phyloP scores from a whole-genome alignment of 192 early-diverging fungal species.

The Umbelopsis sp. region DNA sequence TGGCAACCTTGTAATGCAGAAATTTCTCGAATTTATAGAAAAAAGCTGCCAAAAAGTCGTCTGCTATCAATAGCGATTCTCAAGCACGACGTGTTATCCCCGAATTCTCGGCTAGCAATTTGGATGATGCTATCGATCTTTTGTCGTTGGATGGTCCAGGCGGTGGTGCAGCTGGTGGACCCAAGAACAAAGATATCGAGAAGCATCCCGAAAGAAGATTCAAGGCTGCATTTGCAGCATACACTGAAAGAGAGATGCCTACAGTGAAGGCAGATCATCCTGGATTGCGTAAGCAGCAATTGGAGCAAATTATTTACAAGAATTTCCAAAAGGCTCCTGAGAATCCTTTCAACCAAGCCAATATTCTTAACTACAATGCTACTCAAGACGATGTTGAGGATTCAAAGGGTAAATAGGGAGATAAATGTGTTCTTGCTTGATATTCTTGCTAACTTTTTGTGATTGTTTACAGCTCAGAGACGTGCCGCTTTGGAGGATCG shows the following conservation, averaged over 20 bases:
- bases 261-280: slow-evolving; percentile 70
- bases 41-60: slow-evolving; percentile 58
- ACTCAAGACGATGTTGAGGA: slow-evolving; percentile 49
- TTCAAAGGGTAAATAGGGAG: neutral
- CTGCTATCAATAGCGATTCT: slow-evolving; percentile 46
- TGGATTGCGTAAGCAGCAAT: slow-evolving; percentile 70
- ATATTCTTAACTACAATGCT: slow-evolving; percentile 69
- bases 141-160: slow-evolving; percentile 45
- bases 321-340: slow-evolving; percentile 72
- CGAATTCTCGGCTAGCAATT: slow-evolving; percentile 74
- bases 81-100: slow-evolving; percentile 56
- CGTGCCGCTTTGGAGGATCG: neutral
- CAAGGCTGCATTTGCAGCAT: slow-evolving; percentile 67
- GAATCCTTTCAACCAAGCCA: slow-evolving; percentile 74
- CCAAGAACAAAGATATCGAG: slow-evolving; percentile 57
- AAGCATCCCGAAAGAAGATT: slow-evolving; percentile 84
- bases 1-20: neutral
- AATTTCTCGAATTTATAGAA: slow-evolving; percentile 39
- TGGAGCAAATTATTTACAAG: slow-evolving; percentile 79
- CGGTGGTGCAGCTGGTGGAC: slow-evolving; percentile 18
- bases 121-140: slow-evolving; percentile 87
- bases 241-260: slow-evolving; percentile 48
- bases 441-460: neutral
- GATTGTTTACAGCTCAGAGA: neutral
- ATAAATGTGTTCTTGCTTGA: neutral